A percentile compares a stretch with the other conserved stretches of the same genome.
Conservation (phyloP, 78 protist species). For the Pigoraptor vietnamica region DNA sequence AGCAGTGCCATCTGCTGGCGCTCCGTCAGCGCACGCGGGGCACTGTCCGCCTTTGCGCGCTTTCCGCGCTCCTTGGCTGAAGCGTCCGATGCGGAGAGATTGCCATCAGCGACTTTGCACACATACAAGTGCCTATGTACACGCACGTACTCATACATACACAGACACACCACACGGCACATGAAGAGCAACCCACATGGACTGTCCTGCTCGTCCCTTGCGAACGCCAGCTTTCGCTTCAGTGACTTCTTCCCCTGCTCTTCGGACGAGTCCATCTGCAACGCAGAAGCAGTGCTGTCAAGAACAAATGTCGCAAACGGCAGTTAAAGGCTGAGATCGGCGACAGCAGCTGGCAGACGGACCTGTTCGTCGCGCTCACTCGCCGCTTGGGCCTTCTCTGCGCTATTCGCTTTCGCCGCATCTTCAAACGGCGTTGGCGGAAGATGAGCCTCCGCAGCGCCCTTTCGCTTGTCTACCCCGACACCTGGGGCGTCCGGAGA, state of each 20-base stretch:
- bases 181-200: not conserved
- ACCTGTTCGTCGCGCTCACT: too few relatives aligned
- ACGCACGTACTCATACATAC: not conserved
- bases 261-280: not conserved
- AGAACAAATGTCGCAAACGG: too few relatives aligned
- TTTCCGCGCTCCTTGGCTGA: not conserved
- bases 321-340: too few relatives aligned
- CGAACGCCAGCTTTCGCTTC: not conserved
- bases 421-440: not conserved
- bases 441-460: not conserved
- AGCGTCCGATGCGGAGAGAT: too few relatives aligned
- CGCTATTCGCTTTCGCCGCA: too few relatives aligned
- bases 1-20: slow-evolving; percentile 19
- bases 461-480: not conserved
- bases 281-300: not conserved
- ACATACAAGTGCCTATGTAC: not conserved
- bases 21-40: slow-evolving; percentile 9
- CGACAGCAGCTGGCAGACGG: too few relatives aligned
- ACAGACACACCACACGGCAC: not conserved
- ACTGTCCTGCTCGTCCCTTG: not conserved
- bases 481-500: not conserved
- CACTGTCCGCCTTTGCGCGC: not conserved
- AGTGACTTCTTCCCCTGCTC: not conserved
- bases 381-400: too few relatives aligned
- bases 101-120: not conserved